Evolutionary conservation across 2,329 filamentous ascomycete species (phyloP).

Genomic region (Rhytidhysteron rufulum): DNA sequence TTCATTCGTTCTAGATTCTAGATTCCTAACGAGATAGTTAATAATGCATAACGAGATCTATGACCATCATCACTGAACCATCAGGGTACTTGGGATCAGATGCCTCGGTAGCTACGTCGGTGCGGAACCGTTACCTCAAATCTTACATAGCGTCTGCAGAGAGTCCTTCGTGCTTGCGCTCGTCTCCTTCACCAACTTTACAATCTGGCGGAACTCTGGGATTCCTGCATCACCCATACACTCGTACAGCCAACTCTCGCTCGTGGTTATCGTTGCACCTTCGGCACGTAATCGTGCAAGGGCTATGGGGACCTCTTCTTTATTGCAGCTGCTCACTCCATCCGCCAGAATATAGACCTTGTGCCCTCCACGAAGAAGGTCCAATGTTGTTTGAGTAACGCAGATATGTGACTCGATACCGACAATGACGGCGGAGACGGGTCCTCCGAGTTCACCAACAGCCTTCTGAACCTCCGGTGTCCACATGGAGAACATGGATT

Average conservation of each 20-base stretch:
- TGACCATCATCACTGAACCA: too few relatives aligned
- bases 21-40: too few relatives aligned
- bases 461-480: slow-evolving; percentile 60
- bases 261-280: slow-evolving; percentile 76
- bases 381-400: slow-evolving; percentile 85
- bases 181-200: slow-evolving; percentile 74
- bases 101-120: too few relatives aligned
- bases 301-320: slow-evolving; percentile 74
- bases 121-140: too few relatives aligned
- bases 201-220: slow-evolving; percentile 68
- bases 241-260: slow-evolving; percentile 89
- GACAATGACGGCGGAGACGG: slow-evolving; percentile 63
- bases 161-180: slow-evolving; percentile 65
- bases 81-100: too few relatives aligned
- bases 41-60: too few relatives aligned
- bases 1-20: too few relatives aligned
- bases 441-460: slow-evolving; percentile 34
- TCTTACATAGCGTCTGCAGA: slow-evolving; percentile 63
- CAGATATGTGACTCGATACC: slow-evolving; percentile 95
- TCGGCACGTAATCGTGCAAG: slow-evolving; percentile 70
- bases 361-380: slow-evolving; percentile 71
- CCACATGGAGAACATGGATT: slow-evolving; percentile 87
- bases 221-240: slow-evolving; percentile 76
- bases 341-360: slow-evolving; percentile 84
- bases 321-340: slow-evolving; percentile 83